Evolutionary conservation across 1,139 yeast species (phyloP).

Genomic region (Blastobotrys proliferans): DNA sequence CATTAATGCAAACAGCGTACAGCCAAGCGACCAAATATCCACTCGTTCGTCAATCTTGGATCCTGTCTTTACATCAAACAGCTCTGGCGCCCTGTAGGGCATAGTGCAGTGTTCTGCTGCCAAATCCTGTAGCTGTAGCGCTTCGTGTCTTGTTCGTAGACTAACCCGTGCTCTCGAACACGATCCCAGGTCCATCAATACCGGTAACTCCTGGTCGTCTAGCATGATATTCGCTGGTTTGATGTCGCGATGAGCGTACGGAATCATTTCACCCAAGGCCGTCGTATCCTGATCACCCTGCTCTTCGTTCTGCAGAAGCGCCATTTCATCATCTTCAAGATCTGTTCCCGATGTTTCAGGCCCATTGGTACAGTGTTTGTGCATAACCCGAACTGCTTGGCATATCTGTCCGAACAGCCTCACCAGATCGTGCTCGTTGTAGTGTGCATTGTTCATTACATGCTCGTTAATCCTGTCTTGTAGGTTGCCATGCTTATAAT

Average conservation of each 20-base stretch:
- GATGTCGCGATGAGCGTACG: conserved; percentile 82
- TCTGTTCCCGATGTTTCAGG: conserved; percentile 6
- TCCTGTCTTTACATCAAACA: conserved; percentile 70
- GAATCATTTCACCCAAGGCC: conserved; percentile 55
- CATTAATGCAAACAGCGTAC: conserved; percentile 70
- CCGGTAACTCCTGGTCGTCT: conserved; percentile 59
- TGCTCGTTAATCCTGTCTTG: conserved; percentile 71
- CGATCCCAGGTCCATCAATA: conserved; percentile 81
- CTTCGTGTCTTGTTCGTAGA: conserved; percentile 61
- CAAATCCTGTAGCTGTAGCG: conserved; percentile 70
- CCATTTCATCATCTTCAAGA: conserved; percentile 18
- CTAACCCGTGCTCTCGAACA: conserved; percentile 59
- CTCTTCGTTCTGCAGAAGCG: conserved; percentile 9
- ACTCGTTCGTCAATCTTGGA: conserved; percentile 62
- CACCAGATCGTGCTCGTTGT: conserved; percentile 61
- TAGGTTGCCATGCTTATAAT: conserved; percentile 63
- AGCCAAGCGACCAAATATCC: conserved; percentile 91
- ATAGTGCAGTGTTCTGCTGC: conserved; percentile 85
- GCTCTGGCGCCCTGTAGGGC: conserved; percentile 88
- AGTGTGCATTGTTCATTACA: conserved; percentile 49
- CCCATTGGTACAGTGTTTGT: conserved; percentile 42
- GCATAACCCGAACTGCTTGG: conserved; percentile 73
- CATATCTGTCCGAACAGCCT: conserved; percentile 63
- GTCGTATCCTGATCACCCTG: conserved; percentile 21
- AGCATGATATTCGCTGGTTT: conserved; percentile 90